phyloP scores from a whole-genome alignment of 192 early-diverging fungal species.

The Helicostylum pulchrum region DNA sequence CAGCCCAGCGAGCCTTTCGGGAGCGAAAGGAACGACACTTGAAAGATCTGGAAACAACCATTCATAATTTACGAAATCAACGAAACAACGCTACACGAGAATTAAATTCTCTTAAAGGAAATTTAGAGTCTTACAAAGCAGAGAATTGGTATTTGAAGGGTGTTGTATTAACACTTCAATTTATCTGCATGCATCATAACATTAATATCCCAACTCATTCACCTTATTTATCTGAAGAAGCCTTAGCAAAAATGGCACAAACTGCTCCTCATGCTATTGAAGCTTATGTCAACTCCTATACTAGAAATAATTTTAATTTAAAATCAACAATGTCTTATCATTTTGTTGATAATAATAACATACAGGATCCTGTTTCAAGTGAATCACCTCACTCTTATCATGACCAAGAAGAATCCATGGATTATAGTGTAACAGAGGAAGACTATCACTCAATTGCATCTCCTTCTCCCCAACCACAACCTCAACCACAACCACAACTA shows the following conservation, averaged over 20 bases:
- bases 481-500: too few relatives aligned
- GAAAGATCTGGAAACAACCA: constrained; percentile 68
- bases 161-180: constrained; percentile 44
- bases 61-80: constrained; percentile 63
- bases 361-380: background rate
- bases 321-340: constrained; percentile 16
- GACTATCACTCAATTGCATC: background rate
- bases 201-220: constrained; percentile 24
- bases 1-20: constrained; percentile 85
- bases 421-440: too few relatives aligned
- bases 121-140: constrained; percentile 36
- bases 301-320: constrained; percentile 18
- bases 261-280: constrained; percentile 25
- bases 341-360: background rate
- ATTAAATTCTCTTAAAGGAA: constrained; percentile 31
- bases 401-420: background rate
- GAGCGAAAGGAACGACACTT: constrained; percentile 81
- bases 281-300: constrained; percentile 23
- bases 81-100: constrained; percentile 45
- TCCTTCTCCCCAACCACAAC: too few relatives aligned
- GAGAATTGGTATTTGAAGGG: constrained; percentile 48
- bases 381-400: background rate
- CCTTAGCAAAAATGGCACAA: constrained; percentile 16
- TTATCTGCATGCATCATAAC: constrained; percentile 25
- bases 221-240: constrained; percentile 22